These are phyloP conservation scores for Rhododendron mucronatum DNA, from an alignment of 148 eudicot species.

Conservation along the genomic window DNA sequence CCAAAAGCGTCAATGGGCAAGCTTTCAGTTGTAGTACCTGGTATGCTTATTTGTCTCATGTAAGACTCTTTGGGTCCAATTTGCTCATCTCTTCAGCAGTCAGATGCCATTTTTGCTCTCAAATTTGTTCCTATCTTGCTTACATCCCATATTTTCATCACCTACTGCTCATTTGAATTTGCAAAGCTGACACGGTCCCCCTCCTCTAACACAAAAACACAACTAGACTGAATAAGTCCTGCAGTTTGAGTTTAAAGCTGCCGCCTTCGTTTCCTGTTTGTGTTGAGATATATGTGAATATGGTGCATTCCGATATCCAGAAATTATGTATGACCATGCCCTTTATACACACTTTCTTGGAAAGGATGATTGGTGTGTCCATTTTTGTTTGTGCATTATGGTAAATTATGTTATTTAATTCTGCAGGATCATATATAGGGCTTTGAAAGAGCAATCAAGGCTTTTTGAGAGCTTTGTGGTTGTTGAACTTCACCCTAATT, in stretches of 20 bases:
- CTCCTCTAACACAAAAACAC: not conserved
- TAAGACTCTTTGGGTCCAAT: not conserved
- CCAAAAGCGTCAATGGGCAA: constrained; percentile 99
- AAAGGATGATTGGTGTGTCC: not conserved
- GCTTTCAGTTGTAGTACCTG: constrained; percentile 66
- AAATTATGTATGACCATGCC: not conserved
- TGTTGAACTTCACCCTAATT: constrained; percentile 87
- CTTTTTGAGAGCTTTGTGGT: constrained; percentile 96
- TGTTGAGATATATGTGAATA: not conserved
- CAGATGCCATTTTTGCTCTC: not conserved
- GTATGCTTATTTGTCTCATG: constrained; percentile 25
- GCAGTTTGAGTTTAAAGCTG: not conserved
- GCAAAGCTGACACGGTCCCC: not conserved
- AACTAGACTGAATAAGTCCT: not conserved
- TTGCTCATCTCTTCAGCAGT: not conserved
- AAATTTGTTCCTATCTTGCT: not conserved
- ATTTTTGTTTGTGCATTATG: not conserved
- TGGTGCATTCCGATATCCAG: not conserved
- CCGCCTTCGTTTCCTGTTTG: not conserved
- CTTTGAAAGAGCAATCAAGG: constrained; percentile 72
- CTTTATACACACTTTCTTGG: not conserved
- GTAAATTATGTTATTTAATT: constrained; percentile 4
- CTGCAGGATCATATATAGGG: constrained; percentile 61
- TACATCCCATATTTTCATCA: not conserved
- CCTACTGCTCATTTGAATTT: not conserved